Evolutionary conservation across 1,139 yeast genomes (phyloP).

Genomic region (Taphrina sp.): DNA sequence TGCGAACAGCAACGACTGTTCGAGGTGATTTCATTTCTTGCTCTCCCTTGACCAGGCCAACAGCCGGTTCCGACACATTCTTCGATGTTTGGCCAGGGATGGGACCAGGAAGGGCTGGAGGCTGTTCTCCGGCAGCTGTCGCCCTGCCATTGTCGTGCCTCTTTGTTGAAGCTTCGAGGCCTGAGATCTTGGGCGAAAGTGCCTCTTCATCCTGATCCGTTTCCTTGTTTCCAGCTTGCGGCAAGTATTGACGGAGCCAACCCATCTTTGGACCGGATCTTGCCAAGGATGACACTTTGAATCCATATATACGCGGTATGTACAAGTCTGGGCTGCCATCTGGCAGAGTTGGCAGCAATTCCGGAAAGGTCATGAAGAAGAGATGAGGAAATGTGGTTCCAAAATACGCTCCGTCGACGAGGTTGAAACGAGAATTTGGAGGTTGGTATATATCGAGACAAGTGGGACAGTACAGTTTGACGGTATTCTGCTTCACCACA

Average conservation of each 20-base stretch:
- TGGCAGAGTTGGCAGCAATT: slow-evolving; percentile 47
- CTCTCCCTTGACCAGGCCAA: no score
- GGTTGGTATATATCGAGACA: slow-evolving; percentile 91
- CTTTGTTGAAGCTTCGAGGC: no score
- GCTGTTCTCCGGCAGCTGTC: no score
- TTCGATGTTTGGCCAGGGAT: no score
- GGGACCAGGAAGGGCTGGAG: no score
- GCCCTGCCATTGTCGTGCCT: no score
- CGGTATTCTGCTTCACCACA: slow-evolving; percentile 87
- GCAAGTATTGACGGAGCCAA: slow-evolving; percentile 62
- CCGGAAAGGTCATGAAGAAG: slow-evolving; percentile 85
- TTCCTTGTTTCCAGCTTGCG: background rate
- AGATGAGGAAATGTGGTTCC: slow-evolving; percentile 95
- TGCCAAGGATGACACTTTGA: slow-evolving; percentile 71
- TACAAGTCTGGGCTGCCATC: slow-evolving; percentile 19
- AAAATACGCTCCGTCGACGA: slow-evolving; percentile 93
- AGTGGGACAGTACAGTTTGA: slow-evolving; percentile 87
- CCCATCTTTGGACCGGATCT: slow-evolving; percentile 88
- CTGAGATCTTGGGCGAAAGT: no score
- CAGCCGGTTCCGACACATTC: no score
- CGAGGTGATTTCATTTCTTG: no score
- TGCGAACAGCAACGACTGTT: no score
- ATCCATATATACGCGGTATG: slow-evolving; percentile 66
- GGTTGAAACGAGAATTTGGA: slow-evolving; percentile 74
- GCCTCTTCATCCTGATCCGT: background rate